phyloP scores from a whole-genome alignment of 2,329 filamentous ascomycete genomes.

The Exophiala sp. region DNA sequence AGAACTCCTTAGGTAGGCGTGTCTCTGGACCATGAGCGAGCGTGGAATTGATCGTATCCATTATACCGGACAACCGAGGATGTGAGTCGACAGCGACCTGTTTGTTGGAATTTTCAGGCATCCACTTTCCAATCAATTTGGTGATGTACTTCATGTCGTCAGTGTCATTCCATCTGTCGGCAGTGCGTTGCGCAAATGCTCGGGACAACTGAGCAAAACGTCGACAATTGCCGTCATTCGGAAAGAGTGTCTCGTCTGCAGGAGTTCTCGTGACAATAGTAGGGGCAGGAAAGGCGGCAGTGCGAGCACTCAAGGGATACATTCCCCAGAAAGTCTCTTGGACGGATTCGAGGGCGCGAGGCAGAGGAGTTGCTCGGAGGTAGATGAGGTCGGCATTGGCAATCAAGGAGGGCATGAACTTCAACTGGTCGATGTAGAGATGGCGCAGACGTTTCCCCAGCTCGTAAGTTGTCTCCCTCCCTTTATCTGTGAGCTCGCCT shows the following conservation, averaged over 20 bases:
- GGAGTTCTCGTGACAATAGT: conserved; percentile 61
- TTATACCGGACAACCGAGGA: conserved; percentile 79
- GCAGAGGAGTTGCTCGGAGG: conserved; percentile 67
- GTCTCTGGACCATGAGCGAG: conserved; percentile 76
- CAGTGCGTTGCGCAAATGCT: conserved; percentile 66
- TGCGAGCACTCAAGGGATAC: conserved; percentile 56
- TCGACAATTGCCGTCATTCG: conserved; percentile 68
- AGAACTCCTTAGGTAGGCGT: conserved; percentile 76
- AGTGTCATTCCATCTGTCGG: conserved; percentile 66
- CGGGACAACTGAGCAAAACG: conserved; percentile 64
- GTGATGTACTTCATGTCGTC: conserved; percentile 81
- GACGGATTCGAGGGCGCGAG: conserved; percentile 68
- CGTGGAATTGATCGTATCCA: conserved; percentile 90
- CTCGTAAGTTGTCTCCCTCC: conserved; percentile 63
- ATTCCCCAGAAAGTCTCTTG: conserved; percentile 70
- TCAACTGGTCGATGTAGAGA: conserved; percentile 69
- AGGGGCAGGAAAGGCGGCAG: conserved; percentile 52
- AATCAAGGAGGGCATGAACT: conserved; percentile 61
- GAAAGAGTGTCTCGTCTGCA: conserved; percentile 70
- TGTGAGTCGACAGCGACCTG: conserved; percentile 75
- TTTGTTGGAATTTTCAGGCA: conserved; percentile 60
- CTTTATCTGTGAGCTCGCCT: conserved; percentile 68
- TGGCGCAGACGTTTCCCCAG: conserved; percentile 62
- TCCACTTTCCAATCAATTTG: conserved; percentile 72
- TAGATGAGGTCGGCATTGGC: conserved; percentile 58